Base-by-base conservation (phyloP, 805 yeast genomes). In the Starmerella roubikii region DNA sequence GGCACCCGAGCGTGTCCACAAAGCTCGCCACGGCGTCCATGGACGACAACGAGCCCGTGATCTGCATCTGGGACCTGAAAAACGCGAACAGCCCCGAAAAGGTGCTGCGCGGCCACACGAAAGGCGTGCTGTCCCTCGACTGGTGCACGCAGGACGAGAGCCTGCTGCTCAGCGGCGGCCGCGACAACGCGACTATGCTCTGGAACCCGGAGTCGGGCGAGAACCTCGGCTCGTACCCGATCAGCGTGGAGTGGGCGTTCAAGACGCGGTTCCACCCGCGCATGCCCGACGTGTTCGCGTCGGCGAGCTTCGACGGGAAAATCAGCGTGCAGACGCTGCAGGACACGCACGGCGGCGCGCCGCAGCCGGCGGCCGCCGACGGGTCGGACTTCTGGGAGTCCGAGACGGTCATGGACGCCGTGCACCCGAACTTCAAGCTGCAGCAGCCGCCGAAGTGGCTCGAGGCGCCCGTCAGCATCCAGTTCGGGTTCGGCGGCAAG, bases 401-500 rank as follows among this genome's bases (percentile, higher is more conserved):
- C 10, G 52, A 56, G n/a, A 53, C 60, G 13, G 58, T 58, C 32
- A 58, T 55, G 35, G 65, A 57, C 38, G 52, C 63, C 17, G 59
- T 53, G 30, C 65, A 61, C 52, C 91, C 95, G 10, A 72, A 72
- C 26, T 77, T 78, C 50, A 69, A 70, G 30, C 66, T 72, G 23
- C 66, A 69, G 46, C 94, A 85, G 61, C 91, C 96, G 17, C 98
- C 99, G 35, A 59, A 66, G 42, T 91, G 98, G 98, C 70, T 83
- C 44, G 72, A 72, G 45, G 68, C 78, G 48, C 84, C 84, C 11
- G 67, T 72, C 4, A 67, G 78, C 35, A 94, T 78, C 12, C 64
- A 74, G 2, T 91, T 93, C 68, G 97, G 94, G 0, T 88, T 85
- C 62, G 98, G 98, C 44, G 94, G 94, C 38, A 84, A 83, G 61